Evolutionary conservation across 345 rosid species (phyloP), one percentile per base, ranked within the genome.

Genomic region (Gossypium herbaceum): DNA sequence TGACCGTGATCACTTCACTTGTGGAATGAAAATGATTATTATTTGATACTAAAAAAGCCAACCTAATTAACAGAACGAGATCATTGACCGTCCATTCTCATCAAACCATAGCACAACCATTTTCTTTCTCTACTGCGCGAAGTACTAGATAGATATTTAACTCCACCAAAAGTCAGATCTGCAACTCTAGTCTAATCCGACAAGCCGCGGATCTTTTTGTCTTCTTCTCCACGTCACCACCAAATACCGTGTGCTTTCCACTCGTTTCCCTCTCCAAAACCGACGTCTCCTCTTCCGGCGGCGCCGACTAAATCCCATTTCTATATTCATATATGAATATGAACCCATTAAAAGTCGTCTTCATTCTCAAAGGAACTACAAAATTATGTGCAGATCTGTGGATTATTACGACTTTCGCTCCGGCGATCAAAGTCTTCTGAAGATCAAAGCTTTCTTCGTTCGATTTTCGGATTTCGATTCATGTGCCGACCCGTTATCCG

Each of bases 371-470:
- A 56, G 7, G 9, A 24, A 68, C 29, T 10, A 25, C 43, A 24
- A 48, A 2, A 56, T 15, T 3, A 92, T 94, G 98, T 94, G 93
- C 61, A 68, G 87, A 48, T 84, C 90, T 24, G 72, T 89, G 1
- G 90, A 88, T 57, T 84, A 83, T 15, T 78, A 72, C 29, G 81
- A 77, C 22, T 61, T 69, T 20, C 68, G 80, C 7, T 72, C 80
- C 4, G 59, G 68, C 12, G 74, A 66, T 44, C 70, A 45, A 58
- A 73, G 77, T 52, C 58, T 78, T 47, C 79, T 92, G 15, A 84
- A 80, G 79, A 79, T 91, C 51, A 87, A 81, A 82, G 91, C 90
- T 66, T 88, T 92, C 83, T 85, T 68, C 45, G 81, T 91, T 29
- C 85, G 91, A 67, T 76, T 94, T 45, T 79, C 87, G 2, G 84